phyloP scores from a whole-genome alignment of 2,329 filamentous ascomycete species.

The Penicillium thymicola region DNA sequence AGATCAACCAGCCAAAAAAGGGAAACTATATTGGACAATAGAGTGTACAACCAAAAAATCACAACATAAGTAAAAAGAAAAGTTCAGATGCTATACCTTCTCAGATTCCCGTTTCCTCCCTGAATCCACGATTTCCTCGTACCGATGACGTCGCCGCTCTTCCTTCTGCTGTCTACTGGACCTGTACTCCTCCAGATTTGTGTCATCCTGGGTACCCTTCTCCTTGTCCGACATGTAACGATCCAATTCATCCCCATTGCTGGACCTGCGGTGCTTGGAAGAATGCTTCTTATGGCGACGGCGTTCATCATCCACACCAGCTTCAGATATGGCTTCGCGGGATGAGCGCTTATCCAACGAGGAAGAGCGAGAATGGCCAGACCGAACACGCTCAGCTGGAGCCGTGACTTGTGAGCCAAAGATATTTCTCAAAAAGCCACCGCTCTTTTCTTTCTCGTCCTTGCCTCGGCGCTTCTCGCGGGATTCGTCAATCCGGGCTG shows the following conservation, averaged over 20 bases:
- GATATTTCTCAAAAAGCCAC: conserved; percentile 37
- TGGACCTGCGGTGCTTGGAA: conserved; percentile 37
- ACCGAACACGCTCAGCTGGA: conserved; percentile 21
- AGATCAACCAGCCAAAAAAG: conserved; percentile 15
- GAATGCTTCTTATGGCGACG: conserved; percentile 47
- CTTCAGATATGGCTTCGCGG: conserved; percentile 38
- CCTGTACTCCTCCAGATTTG: conserved; percentile 32
- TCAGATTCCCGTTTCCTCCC: conserved; percentile 31
- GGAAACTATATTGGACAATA: conserved; percentile 30
- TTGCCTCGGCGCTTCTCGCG: conserved; percentile 31
- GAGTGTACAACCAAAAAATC: conserved; percentile 27
- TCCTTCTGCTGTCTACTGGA: conserved; percentile 35
- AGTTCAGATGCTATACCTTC: conserved; percentile 40
- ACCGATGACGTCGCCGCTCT: conserved; percentile 35
- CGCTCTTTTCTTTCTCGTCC: conserved; percentile 32
- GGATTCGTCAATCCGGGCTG: conserved; percentile 31
- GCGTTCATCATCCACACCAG: conserved; percentile 38
- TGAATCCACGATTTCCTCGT: conserved; percentile 38
- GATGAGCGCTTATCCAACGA: conserved; percentile 29
- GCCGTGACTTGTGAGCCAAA: conserved; percentile 38
- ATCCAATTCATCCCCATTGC: conserved; percentile 42
- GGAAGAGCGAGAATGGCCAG: conserved; percentile 16
- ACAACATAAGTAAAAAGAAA: conserved; percentile 26
- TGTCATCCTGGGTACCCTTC: conserved; percentile 42
- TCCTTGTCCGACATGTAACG: conserved; percentile 48